A percentile compares a stretch with the other conserved stretches of the same genome.
phyloP scores from a whole-genome alignment of 148 eudicot species.

The Rheum nobile region DNA sequence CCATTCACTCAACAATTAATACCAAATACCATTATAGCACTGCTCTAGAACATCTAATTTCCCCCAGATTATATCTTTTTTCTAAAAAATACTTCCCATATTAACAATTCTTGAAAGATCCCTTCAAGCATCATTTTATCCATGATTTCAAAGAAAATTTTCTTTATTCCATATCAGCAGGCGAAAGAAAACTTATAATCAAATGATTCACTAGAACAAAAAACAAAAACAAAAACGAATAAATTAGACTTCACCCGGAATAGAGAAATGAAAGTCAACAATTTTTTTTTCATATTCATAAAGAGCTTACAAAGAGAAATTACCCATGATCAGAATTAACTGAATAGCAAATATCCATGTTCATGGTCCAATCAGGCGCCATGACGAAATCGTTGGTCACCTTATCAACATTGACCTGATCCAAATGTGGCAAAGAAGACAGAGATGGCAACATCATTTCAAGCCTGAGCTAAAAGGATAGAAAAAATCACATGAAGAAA shows the following conservation, averaged over 20 bases:
- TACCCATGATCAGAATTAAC: constrained; percentile 65
- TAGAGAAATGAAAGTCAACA: constrained; percentile 14
- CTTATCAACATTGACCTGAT: constrained; percentile 60
- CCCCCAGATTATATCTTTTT: neutral
- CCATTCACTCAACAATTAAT: neutral
- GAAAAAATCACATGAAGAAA: constrained; percentile 2
- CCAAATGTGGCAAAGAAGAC: constrained; percentile 33
- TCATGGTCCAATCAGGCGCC: constrained; percentile 88
- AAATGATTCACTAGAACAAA: neutral
- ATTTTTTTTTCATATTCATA: neutral
- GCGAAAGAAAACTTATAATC: neutral
- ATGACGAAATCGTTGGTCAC: constrained; percentile 86
- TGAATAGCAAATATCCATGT: constrained; percentile 80
- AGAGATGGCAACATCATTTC: constrained; percentile 29
- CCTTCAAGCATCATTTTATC: neutral
- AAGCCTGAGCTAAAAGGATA: neutral
- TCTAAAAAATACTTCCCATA: neutral
- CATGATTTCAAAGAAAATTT: neutral
- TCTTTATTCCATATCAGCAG: neutral
- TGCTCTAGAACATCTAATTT: neutral
- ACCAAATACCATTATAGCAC: neutral
- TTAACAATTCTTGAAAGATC: neutral
- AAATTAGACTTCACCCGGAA: neutral
- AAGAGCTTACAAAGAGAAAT: neutral
- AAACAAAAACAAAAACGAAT: no score